Evolutionary conservation across 163 green algal species (phyloP), one percentile per base, ranked within the genome.

Genomic region (Chlorella variabilis): DNA sequence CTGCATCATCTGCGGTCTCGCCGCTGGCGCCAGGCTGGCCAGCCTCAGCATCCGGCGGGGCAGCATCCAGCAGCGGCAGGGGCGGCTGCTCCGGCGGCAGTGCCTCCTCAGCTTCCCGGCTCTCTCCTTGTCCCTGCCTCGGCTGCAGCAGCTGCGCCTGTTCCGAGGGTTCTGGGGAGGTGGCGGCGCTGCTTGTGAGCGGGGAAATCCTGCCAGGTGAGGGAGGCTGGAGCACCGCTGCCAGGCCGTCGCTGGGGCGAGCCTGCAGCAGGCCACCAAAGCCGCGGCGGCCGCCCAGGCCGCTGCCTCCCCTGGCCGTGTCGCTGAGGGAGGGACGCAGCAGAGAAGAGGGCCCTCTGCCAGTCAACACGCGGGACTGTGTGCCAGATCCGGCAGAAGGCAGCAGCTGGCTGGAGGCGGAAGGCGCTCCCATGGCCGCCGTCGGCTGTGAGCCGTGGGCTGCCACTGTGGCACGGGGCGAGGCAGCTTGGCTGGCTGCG

Each of bases 201-300:
- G 71, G 34, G 25, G 31, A 66, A 49, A 78, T 78, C 71, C 61
- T 78, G 49, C 49, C 71, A 25, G 71, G 71, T 29, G 49, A 67
- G 0, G 49, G 71, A 21, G 71, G 71, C 71, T 66, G 51, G 29
- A 78, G 34, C 7, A 67, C 45, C 0, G 23, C 23, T 27, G 49
- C 71, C 48, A 78, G 71, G 15, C 71, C 71, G 1, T 33, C 41
- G 61, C 21, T 39, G 31, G 6, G 49, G 1, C 1, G 21, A 31
- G 21, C 31, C 31, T 42, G 69, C 31, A 36, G 21, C 48, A 51
- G 45, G n/a, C 45, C 48, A 3, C 45, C 48, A 77, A 77, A 77
- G 34, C 25, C 33, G 23, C 13, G 17, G 31, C 63, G 21, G 15
- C 7, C 36, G 18, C 7, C 13, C 3, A 3, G 21, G 36, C 65